These are phyloP conservation scores for Pythium sp. DNA, from an alignment of 352 stramenopile genomes.

Conservation along the genomic window DNA sequence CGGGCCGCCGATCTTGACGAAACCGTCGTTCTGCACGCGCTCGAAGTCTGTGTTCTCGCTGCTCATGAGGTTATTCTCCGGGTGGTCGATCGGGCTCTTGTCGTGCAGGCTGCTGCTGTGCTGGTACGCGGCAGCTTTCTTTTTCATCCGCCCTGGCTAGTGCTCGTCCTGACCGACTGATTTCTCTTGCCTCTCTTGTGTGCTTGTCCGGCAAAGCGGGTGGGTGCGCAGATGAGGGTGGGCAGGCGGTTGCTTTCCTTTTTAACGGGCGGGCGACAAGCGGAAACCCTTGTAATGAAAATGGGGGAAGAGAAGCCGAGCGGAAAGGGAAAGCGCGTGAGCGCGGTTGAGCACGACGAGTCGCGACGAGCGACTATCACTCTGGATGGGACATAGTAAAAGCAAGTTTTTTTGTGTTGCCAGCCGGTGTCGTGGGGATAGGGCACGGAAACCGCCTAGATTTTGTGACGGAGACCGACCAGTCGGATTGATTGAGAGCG, in stretches of 20 bases:
- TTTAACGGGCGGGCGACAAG: not conserved
- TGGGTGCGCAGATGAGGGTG: not conserved
- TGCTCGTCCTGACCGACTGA: not conserved
- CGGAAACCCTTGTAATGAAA: slow-evolving; percentile 3
- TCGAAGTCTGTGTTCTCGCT: slow-evolving; percentile 52
- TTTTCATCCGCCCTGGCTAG: slow-evolving; percentile 4
- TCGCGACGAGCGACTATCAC: slow-evolving; percentile 1
- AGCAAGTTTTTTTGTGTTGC: slow-evolving; percentile 2
- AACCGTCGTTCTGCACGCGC: slow-evolving; percentile 47
- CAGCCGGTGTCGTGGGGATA: slow-evolving; percentile 19
- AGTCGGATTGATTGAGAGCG: not conserved
- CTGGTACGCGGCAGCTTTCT: slow-evolving; percentile 11
- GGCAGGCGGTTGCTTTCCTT: not conserved
- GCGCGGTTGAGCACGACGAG: not conserved
- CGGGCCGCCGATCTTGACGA: slow-evolving; percentile 80
- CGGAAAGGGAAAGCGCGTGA: not conserved
- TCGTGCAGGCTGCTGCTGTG: slow-evolving; percentile 5
- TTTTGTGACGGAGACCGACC: slow-evolving; percentile 6
- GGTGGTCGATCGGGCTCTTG: slow-evolving; percentile 16
- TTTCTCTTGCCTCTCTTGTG: not conserved
- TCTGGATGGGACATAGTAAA: not conserved
- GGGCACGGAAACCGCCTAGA: slow-evolving; percentile 8
- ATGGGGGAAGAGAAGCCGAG: not conserved
- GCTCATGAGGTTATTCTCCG: slow-evolving; percentile 21
- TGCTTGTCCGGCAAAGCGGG: not conserved